Evolutionary conservation across 169 alveolate species (phyloP), one percentile per base, ranked within the genome.

Genomic region (Plasmodium falciparum): DNA sequence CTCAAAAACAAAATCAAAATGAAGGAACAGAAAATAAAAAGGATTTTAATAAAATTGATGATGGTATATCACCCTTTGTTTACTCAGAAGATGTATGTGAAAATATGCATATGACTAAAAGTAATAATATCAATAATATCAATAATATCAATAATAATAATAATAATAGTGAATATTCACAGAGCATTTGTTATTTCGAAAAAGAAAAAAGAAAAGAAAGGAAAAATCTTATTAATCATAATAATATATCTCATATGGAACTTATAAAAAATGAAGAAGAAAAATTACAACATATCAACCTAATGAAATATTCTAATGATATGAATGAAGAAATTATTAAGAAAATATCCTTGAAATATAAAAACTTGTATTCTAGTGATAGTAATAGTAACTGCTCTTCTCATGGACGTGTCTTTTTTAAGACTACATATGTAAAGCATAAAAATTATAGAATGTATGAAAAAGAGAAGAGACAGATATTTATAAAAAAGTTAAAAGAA

Each of bases 341-440:
- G 52, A 69, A 69, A 11, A 4, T 72, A n/a, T 69, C 70, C 69
- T 49, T 45, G 3, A 67, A 54, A 49, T 47, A 75, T 47, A 69
- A 59, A 63, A 56, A 43, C 20, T 69, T 83, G 4, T 83, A 69
- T 54, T 67, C 80, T 33, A 83, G 91, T 83, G 91, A 83, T 29
- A 33, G 15, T 62, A 83, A 26, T 26, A 17, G 24, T 58, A 76
- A 39, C 45, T 49, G 56, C 52, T 58, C 39, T 39, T 67, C 80
- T 13, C 24, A 12, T 26, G 24, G 22, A 26, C 24, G 43, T 49
- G 59, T 49, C 33, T 5, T 69, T 24, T 69, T 83, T 26, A 70
- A 72, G 54, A 62, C 56, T 13, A 83, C 69, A 33, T 49, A 15
- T 58, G 49, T 83, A 26, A 22, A 58, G 52, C 39, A 62, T 83